Base-by-base conservation (phyloP, 805 yeast species). In the Zygosaccharomyces gambellarensis region DNA sequence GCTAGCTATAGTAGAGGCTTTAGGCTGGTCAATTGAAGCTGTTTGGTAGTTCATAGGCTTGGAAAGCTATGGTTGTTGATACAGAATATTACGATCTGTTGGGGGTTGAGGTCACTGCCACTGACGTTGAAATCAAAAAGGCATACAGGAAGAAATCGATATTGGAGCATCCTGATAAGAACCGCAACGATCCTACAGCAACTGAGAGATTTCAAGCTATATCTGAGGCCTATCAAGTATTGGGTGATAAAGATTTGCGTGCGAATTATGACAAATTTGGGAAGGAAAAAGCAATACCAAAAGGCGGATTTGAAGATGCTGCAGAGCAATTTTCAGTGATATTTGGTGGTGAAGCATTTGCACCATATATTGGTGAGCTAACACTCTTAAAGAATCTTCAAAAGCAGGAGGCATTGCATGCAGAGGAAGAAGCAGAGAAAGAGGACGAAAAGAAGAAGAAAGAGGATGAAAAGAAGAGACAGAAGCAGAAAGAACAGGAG, bases 301-400 rank as follows among this genome's bases (percentile, higher is more conserved):
- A 72, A 45, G 87, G 83, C 53, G 89, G 88, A 3, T 83, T 83
- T 59, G 88, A 82, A 54, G 92, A 85, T 64, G 87, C 92, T 2
- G 73, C 79, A 38, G 89, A 83, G 61, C 81, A 82, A 58, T 84
- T 83, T 63, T 74, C 83, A 3, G 76, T 76, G 71, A 83, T 84
- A 51, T 83, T 90, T 68, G 97, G 97, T 40, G 97, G 97, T 43
- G 95, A 86, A 49, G 95, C 94, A 1, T 90, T 90, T 68, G 78
- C 74, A 30, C 83, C 84, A 43, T 84, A 90, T 76, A 87, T 92
- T 59, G 99, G 99, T 4, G 96, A 94, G 64, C 71, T 90, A 53
- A 79, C 90, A 27, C 74, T 90, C 64, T 68, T 94, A 62, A 81
- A 80, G 59, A 95, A 90, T 58, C 70, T 94, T 63, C 78, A 85